A percentile compares a stretch with the other conserved stretches of the same genome.
These are phyloP conservation scores for Suhomyces canberraensis DNA, from an alignment of 805 yeast species.

Conservation along the genomic window DNA sequence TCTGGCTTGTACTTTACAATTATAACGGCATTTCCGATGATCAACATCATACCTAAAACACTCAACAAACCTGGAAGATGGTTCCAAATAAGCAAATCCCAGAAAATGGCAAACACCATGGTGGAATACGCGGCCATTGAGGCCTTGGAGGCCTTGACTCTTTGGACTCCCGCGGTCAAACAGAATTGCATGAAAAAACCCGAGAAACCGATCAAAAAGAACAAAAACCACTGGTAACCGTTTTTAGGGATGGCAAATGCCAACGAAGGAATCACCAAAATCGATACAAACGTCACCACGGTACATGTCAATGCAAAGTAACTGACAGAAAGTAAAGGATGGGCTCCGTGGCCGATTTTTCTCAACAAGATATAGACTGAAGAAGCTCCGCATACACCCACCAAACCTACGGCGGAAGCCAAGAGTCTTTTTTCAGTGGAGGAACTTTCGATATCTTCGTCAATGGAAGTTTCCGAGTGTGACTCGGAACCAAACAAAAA, in stretches of 20 bases:
- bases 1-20: constrained; percentile 53
- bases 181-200: constrained; percentile 83
- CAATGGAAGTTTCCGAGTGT: constrained; percentile 24
- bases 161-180: constrained; percentile 77
- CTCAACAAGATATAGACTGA: constrained; percentile 68
- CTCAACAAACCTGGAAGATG: constrained; percentile 72
- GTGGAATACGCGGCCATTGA: constrained; percentile 74
- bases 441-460: constrained; percentile 46
- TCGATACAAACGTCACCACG: constrained; percentile 50
- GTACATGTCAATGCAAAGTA: constrained; percentile 66
- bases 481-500: constrained; percentile 56
- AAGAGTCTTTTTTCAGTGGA: constrained; percentile 53
- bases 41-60: constrained; percentile 63
- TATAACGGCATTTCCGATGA: constrained; percentile 60
- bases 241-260: constrained; percentile 60
- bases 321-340: constrained; percentile 75
- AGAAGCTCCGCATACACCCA: constrained; percentile 70
- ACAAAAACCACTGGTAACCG: constrained; percentile 62
- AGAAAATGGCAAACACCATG: constrained; percentile 70
- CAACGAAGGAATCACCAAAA: constrained; percentile 55
- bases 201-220: constrained; percentile 60
- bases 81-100: constrained; percentile 71
- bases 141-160: constrained; percentile 74
- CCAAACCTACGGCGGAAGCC: constrained; percentile 61
- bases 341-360: constrained; percentile 73